Evolutionary conservation across 805 yeast genomes (phyloP).

Genomic region (Spathaspora sp.): DNA sequence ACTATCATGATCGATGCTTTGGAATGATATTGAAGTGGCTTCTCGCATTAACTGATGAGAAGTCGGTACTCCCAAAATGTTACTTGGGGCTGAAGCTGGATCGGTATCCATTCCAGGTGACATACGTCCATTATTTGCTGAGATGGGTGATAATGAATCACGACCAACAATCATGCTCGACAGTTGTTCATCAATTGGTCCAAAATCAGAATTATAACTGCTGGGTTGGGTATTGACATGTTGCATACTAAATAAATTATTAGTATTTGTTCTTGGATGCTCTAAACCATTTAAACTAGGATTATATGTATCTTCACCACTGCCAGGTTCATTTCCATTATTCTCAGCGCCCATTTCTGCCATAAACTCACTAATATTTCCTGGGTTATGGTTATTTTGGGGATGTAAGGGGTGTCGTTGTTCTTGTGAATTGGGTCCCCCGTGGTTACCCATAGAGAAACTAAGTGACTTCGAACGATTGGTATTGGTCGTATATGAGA

Average conservation of each 20-base stretch:
- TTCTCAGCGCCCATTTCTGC: constrained; percentile 6
- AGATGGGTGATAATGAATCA: constrained; percentile 2
- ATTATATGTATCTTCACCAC: not conserved
- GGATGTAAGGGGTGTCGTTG: not conserved
- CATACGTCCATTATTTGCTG: not conserved
- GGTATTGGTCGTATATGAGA: not conserved
- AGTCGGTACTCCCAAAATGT: constrained; percentile 1
- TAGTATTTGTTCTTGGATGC: not conserved
- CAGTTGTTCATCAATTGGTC: constrained; percentile 1
- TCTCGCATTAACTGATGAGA: not conserved
- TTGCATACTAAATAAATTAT: constrained; percentile 1
- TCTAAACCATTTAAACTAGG: not conserved
- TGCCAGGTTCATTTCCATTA: not conserved
- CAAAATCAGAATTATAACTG: constrained; percentile 3
- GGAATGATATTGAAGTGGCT: constrained; percentile 3
- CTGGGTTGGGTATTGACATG: not conserved
- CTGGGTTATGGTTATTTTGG: not conserved
- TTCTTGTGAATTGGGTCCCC: not conserved
- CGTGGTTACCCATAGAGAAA: not conserved
- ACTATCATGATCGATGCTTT: not conserved
- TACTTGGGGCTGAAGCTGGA: not conserved
- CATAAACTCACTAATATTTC: constrained; percentile 3
- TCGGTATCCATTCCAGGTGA: not conserved
- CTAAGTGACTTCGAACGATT: constrained; percentile 1
- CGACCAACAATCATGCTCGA: not conserved